Conservation (phyloP, 257 asterid species). For the Mitragyna speciosa region DNA sequence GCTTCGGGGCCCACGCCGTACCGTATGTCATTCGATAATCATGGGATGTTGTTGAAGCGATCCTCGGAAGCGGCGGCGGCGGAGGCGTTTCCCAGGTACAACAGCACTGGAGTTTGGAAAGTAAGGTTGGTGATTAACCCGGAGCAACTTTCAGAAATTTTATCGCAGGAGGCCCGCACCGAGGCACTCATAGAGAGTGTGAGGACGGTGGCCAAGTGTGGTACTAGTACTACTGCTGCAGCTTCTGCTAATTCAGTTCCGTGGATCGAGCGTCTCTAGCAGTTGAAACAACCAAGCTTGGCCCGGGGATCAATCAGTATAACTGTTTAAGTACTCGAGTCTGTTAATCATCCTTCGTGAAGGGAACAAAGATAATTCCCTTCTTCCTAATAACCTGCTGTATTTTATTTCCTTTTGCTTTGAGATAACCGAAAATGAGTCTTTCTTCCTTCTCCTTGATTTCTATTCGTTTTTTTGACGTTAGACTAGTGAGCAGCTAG, state of each 20-base stretch:
- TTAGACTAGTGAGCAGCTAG: no score
- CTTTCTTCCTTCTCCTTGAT: no score
- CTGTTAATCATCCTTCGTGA: no score
- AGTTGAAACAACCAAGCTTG: background rate
- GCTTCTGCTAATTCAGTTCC: slow-evolving; percentile 29
- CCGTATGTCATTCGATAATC: slow-evolving; percentile 43
- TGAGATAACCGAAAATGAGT: no score
- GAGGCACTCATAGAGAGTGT: slow-evolving; percentile 58
- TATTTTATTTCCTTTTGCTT: no score
- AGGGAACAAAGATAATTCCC: no score
- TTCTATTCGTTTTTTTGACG: no score
- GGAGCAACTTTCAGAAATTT: slow-evolving; percentile 52
- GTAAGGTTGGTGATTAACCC: slow-evolving; percentile 54
- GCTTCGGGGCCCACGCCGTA: slow-evolving; percentile 19
- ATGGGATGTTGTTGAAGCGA: slow-evolving; percentile 18
- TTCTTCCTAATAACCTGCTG: no score
- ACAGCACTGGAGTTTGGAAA: slow-evolving; percentile 47
- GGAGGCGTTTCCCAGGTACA: slow-evolving; percentile 37
- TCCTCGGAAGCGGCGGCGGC: slow-evolving; percentile 16
- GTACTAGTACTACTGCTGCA: background rate
- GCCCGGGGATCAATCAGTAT: no score
- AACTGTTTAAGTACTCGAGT: no score
- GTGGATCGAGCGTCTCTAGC: slow-evolving; percentile 28
- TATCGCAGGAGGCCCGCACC: slow-evolving; percentile 54
- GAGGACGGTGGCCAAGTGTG: slow-evolving; percentile 52